Conservation (phyloP, 2,329 filamentous ascomycete genomes). For the Sporothrix luriei region DNA sequence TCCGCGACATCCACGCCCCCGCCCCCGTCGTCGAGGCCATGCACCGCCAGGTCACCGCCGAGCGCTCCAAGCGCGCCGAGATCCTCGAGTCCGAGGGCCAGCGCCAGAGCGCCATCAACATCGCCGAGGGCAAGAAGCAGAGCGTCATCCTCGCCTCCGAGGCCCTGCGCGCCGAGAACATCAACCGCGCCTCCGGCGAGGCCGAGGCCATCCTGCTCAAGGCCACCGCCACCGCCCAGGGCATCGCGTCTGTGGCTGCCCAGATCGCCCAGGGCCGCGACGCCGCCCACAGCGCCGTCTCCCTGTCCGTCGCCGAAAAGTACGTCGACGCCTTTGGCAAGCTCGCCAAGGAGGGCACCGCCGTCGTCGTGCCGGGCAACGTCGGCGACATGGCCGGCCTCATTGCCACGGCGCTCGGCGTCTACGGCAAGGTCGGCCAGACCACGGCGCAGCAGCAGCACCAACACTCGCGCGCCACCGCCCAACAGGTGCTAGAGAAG, state of each 20-base stretch:
- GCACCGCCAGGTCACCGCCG: constrained; percentile 96
- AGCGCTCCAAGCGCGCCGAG: constrained; percentile 95
- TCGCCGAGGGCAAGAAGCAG: constrained; percentile 96
- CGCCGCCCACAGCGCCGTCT: constrained; percentile 80
- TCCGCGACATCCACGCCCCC: constrained; percentile 95
- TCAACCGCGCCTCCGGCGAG: constrained; percentile 91
- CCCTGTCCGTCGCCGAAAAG: constrained; percentile 89
- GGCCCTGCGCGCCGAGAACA: constrained; percentile 83
- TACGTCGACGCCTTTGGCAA: constrained; percentile 92
- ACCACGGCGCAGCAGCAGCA: too few relatives aligned
- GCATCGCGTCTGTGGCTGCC: constrained; percentile 82
- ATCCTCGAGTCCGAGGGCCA: constrained; percentile 97
- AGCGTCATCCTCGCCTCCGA: constrained; percentile 95
- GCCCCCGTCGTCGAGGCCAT: constrained; percentile 93
- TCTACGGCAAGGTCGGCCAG: constrained; percentile 90
- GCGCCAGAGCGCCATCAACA: constrained; percentile 96
- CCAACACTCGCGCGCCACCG: constrained; percentile 41
- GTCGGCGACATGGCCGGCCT: constrained; percentile 94
- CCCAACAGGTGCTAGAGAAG: constrained; percentile 53
- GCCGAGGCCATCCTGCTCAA: constrained; percentile 87
- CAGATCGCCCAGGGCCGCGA: constrained; percentile 73
- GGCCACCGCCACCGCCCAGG: constrained; percentile 80
- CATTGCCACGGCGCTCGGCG: constrained; percentile 93
- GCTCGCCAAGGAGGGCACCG: constrained; percentile 91
- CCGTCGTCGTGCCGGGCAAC: constrained; percentile 93